Evolutionary conservation across 345 rosid genomes (phyloP).

Genomic region (Murraya paniculata): DNA sequence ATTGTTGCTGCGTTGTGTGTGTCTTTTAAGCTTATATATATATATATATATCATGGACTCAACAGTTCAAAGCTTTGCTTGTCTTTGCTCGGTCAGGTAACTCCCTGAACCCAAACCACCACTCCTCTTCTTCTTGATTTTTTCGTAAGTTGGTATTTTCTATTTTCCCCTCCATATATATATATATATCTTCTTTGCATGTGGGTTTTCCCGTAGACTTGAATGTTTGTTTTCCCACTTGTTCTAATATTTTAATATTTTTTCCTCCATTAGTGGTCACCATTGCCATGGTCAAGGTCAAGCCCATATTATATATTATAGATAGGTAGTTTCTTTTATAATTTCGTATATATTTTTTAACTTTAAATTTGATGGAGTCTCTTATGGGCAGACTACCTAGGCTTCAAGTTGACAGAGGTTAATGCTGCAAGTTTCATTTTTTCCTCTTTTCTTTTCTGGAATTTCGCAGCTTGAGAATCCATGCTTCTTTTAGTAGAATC

Average conservation of each 20-base stretch:
- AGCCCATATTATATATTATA: not conserved
- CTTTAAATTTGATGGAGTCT: not conserved
- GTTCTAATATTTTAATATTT: not conserved
- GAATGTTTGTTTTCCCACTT: not conserved
- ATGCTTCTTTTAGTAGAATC: not conserved
- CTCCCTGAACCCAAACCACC: not conserved
- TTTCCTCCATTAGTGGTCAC: not conserved
- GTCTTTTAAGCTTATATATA: not conserved
- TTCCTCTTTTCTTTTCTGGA: not conserved
- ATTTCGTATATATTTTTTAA: not conserved
- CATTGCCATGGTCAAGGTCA: not conserved
- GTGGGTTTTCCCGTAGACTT: constrained; percentile 7
- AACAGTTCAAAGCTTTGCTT: constrained; percentile 3
- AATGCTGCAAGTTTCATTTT: not conserved
- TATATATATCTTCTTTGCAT: not conserved
- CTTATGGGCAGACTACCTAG: not conserved
- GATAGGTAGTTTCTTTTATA: not conserved
- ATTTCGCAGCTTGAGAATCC: not conserved
- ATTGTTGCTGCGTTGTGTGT: not conserved
- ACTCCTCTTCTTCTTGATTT: too few relatives aligned
- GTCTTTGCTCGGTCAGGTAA: constrained; percentile 14
- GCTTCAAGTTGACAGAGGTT: not conserved
- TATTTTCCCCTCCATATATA: too few relatives aligned
- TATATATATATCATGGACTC: not conserved
- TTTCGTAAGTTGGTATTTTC: not conserved